Evolutionary conservation across 1,284 basidiomycete genomes (phyloP), one percentile per base, ranked within the genome.

Genomic region (Melampsora occidentalis): DNA sequence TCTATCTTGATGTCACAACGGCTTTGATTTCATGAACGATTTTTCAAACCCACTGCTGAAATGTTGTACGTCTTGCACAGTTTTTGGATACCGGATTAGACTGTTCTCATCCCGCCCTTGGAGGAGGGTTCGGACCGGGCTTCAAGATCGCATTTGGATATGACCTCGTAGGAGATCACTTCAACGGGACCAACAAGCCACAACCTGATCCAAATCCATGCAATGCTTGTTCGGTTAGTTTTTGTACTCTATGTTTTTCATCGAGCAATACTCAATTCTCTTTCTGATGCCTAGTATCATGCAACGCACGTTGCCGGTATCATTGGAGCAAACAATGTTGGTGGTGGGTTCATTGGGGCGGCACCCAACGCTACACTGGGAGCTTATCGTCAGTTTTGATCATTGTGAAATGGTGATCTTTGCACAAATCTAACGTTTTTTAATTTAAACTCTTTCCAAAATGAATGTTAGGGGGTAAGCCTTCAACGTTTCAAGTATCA

Each of bases 101-200:
- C 80, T 89, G 87, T 81, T 89, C 86, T 2, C 87, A 89, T 79
- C 88, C 89, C 12, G 83, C 84, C 18, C 87, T 91, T 69, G 90
- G 88, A 57, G 88, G 87, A 9, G 88, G 85, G 46, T 87, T 90
- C 78, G 89, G 89, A 6, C 82, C 86, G 1, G 87, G 87, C 22
- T 85, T 86, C 82, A 90, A 90, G 81, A 84, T 89, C 76, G 84
- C 86, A 63, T 87, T 87, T 35, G 88, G 88, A 1, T 87, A 84
- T 78, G 88, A 87, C 78, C 85, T 88, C 39, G 86, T 87, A 48
- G 73, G 67, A 33, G 67, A 76, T 22, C 28, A 49, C 5, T 75
- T 42, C 33, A 68, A 59, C 31, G 72, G 64, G 22, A 46, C 48
- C 22, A 68, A 75, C 33, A 46, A 61, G 28, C 49, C 48, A 1